These are phyloP conservation scores for Candida golubevii DNA, from an alignment of 805 yeast species.

Conservation along the genomic window DNA sequence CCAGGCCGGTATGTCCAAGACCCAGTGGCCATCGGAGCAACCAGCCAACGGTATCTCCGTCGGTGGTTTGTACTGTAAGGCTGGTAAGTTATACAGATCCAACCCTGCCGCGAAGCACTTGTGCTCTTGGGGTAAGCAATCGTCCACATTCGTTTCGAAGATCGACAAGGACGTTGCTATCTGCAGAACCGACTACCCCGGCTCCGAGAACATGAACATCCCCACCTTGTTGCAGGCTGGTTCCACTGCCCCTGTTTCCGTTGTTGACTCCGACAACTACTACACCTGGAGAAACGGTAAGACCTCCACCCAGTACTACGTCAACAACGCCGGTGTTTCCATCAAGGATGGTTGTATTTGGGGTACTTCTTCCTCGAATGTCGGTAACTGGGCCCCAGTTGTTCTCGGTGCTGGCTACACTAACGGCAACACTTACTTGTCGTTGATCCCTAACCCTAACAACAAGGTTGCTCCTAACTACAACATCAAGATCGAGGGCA, in stretches of 20 bases:
- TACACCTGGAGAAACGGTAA: conserved; percentile 58
- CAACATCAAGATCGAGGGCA: conserved; percentile 38
- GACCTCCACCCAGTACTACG: conserved; percentile 73
- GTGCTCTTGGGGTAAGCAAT: conserved; percentile 61
- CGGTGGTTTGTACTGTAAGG: conserved; percentile 64
- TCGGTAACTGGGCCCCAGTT: conserved; percentile 80
- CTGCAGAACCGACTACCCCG: conserved; percentile 79
- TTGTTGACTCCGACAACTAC: conserved; percentile 50
- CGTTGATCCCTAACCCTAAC: conserved; percentile 77
- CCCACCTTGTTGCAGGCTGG: conserved; percentile 64
- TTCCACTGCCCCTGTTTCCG: conserved; percentile 44
- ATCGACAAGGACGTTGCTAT: conserved; percentile 53
- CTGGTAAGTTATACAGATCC: conserved; percentile 60
- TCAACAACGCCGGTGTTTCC: conserved; percentile 71
- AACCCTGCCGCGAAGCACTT: conserved; percentile 47
- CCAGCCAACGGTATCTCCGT: conserved; percentile 66
- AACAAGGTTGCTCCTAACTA: conserved; percentile 44
- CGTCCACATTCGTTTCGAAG: conserved; percentile 52
- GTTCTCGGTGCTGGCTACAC: conserved; percentile 73
- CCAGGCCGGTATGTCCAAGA: conserved; percentile 76
- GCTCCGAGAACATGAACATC: conserved; percentile 74
- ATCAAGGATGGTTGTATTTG: conserved; percentile 67
- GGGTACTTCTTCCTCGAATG: conserved; percentile 55
- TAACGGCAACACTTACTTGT: conserved; percentile 58
- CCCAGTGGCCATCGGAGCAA: conserved; percentile 71